These are phyloP conservation scores for Fusarium temperatum DNA, from an alignment of 2,329 filamentous ascomycete species.

Conservation along the genomic window DNA sequence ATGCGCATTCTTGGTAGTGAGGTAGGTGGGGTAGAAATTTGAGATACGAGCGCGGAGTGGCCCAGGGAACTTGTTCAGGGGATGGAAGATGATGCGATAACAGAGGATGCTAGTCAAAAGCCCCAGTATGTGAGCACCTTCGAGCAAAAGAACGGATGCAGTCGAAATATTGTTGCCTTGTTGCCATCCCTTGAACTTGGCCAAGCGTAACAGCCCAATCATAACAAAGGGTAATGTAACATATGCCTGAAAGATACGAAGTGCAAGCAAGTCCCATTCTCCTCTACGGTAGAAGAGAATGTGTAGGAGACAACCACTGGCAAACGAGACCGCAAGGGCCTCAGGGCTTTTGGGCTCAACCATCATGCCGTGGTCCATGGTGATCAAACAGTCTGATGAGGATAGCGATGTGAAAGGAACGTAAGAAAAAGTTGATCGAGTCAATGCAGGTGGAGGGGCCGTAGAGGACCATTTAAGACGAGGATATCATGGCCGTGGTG, in stretches of 20 bases:
- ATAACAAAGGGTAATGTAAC: background rate
- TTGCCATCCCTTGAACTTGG: background rate
- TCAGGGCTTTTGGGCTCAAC: background rate
- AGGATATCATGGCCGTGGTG: background rate
- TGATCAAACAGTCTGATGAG: background rate
- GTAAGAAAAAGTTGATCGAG: background rate
- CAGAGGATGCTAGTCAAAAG: slow-evolving; percentile 8
- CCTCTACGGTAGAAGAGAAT: slow-evolving; percentile 34
- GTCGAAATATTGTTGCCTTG: background rate
- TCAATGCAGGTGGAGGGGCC: background rate
- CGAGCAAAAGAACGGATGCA: background rate
- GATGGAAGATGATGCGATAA: slow-evolving; percentile 34
- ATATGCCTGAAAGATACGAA: slow-evolving; percentile 14
- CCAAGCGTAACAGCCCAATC: background rate
- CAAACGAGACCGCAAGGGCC: background rate
- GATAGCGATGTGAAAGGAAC: background rate
- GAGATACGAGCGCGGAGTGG: slow-evolving; percentile 41
- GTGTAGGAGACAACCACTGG: slow-evolving; percentile 21
- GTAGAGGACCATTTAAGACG: background rate
- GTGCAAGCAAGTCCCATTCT: slow-evolving; percentile 40
- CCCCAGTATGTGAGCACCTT: background rate
- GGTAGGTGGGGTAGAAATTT: slow-evolving; percentile 37
- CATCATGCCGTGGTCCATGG: background rate
- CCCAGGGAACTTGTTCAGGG: slow-evolving; percentile 41
- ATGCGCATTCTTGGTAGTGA: slow-evolving; percentile 32